These are phyloP conservation scores for Parathielavia hyrcaniae DNA, from an alignment of 495 filamentous ascomycete genomes.

Conservation along the genomic window DNA sequence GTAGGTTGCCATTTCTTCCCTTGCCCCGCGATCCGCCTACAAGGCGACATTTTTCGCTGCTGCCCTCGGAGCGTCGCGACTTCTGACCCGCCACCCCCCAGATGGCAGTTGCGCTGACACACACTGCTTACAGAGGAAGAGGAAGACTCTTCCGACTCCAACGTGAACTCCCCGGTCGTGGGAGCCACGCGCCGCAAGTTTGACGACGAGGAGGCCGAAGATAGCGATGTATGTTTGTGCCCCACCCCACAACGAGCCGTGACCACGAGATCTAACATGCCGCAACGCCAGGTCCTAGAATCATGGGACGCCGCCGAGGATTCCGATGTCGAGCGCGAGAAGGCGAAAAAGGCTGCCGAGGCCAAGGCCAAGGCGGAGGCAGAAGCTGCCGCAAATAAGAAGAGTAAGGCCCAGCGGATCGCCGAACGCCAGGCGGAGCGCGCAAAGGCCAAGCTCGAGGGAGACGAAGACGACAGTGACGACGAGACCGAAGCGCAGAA, in stretches of 20 bases:
- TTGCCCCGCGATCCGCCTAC: slow-evolving; percentile 16
- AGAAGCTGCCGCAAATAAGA: slow-evolving; percentile 89
- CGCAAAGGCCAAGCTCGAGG: slow-evolving; percentile 36
- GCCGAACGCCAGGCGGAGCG: slow-evolving; percentile 61
- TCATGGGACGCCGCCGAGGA: slow-evolving; percentile 98
- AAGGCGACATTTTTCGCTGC: slow-evolving; percentile 10
- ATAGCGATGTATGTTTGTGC: slow-evolving; percentile 61
- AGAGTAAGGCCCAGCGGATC: slow-evolving; percentile 80
- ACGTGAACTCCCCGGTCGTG: slow-evolving; percentile 54
- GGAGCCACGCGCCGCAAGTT: slow-evolving; percentile 58
- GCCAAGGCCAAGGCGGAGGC: slow-evolving; percentile 83
- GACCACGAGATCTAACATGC: slow-evolving; percentile 15
- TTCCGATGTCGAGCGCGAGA: slow-evolving; percentile 93
- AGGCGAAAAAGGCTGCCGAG: slow-evolving; percentile 78
- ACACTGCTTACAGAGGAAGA: slow-evolving; percentile 45
- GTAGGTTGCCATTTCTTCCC: slow-evolving; percentile 27
- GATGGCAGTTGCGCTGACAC: slow-evolving; percentile 30
- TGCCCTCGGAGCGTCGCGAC: not conserved
- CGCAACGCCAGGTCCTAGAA: slow-evolving; percentile 65
- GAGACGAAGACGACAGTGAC: slow-evolving; percentile 53
- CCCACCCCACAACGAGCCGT: not conserved
- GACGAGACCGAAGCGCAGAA: slow-evolving; percentile 65
- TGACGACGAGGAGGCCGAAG: slow-evolving; percentile 86
- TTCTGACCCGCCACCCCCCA: not conserved
- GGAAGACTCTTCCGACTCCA: slow-evolving; percentile 60